A percentile compares a stretch with the other conserved stretches of the same genome.
phyloP scores from a whole-genome alignment of 108 stramenopile genomes.

The Pseudonitzschia pungens region DNA sequence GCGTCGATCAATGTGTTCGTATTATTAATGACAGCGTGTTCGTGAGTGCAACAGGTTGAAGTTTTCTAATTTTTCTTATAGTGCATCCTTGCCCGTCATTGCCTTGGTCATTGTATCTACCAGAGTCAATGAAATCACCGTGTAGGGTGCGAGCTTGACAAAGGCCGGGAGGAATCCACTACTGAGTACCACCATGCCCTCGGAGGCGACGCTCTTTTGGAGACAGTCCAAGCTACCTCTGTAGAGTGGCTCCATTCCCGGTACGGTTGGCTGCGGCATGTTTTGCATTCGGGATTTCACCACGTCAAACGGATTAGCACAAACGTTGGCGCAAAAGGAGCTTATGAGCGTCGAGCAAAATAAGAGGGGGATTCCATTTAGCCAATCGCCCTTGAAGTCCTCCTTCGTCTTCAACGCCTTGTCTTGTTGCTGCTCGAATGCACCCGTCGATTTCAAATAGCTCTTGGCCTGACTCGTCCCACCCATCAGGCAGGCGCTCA shows the following conservation, averaged over 20 bases:
- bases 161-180: constrained; percentile 69
- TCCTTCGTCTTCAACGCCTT: neutral
- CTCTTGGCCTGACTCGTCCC: constrained; percentile 61
- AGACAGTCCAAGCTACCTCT: constrained; percentile 61
- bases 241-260: constrained; percentile 36
- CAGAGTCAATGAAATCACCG: constrained; percentile 59
- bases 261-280: constrained; percentile 16
- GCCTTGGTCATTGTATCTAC: constrained; percentile 63
- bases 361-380: constrained; percentile 54
- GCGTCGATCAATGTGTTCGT: too few relatives aligned
- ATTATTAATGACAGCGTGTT: too few relatives aligned
- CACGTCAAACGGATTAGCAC: constrained; percentile 72
- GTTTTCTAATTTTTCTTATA: too few relatives aligned
- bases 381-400: constrained; percentile 34
- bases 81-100: constrained; percentile 47
- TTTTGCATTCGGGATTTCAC: constrained; percentile 70
- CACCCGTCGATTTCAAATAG: constrained; percentile 42
- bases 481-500: constrained; percentile 59
- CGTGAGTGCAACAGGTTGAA: too few relatives aligned
- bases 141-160: constrained; percentile 76
- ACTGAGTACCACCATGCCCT: constrained; percentile 52
- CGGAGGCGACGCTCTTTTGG: constrained; percentile 41
- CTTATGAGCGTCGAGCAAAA: constrained; percentile 62
- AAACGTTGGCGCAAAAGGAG: constrained; percentile 61
- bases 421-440: constrained; percentile 35